Evolutionary conservation across 768 basidiomycete species (phyloP).

Genomic region (Lactarius akahatsu): DNA sequence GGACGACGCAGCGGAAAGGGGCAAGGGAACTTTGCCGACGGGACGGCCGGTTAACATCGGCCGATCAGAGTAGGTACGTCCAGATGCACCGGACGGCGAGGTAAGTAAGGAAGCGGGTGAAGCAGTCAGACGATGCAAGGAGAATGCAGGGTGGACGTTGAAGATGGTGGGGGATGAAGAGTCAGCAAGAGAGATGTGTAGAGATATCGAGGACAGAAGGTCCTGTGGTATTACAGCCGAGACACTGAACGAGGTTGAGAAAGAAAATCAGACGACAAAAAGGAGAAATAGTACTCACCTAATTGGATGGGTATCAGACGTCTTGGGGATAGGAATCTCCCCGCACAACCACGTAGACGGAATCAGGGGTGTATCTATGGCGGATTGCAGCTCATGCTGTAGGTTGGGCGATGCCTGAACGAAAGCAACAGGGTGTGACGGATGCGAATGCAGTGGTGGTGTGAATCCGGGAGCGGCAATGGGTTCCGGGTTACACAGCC

Average conservation of each 20-base stretch:
- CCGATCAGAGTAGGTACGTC: conserved; percentile 14
- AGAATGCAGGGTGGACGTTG: conserved; percentile 45
- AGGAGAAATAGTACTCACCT: conserved; percentile 20
- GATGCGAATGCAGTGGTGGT: conserved; percentile 1
- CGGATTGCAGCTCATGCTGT: conserved; percentile 32
- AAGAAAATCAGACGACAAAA: background rate
- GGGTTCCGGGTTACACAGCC: conserved; percentile 22
- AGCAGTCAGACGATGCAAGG: conserved; percentile 43
- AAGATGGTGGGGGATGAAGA: conserved; percentile 44
- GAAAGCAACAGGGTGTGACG: conserved; percentile 15
- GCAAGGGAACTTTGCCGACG: background rate
- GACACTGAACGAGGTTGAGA: conserved; percentile 48
- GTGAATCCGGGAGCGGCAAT: background rate
- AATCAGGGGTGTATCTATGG: conserved; percentile 32
- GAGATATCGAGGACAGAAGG: conserved; percentile 52
- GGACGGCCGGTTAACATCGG: conserved; percentile 11
- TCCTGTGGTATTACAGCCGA: conserved; percentile 63
- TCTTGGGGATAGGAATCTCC: conserved; percentile 24
- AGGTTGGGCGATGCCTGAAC: conserved; percentile 23
- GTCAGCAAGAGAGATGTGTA: conserved; percentile 41
- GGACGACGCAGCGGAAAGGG: conserved; percentile 18
- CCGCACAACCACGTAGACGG: conserved; percentile 19
- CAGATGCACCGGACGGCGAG: conserved; percentile 29
- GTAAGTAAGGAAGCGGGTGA: conserved; percentile 25
- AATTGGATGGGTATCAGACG: conserved; percentile 30